These are phyloP conservation scores for Fusarium mangiferae DNA, from an alignment of 2,329 filamentous ascomycete species.

Conservation along the genomic window DNA sequence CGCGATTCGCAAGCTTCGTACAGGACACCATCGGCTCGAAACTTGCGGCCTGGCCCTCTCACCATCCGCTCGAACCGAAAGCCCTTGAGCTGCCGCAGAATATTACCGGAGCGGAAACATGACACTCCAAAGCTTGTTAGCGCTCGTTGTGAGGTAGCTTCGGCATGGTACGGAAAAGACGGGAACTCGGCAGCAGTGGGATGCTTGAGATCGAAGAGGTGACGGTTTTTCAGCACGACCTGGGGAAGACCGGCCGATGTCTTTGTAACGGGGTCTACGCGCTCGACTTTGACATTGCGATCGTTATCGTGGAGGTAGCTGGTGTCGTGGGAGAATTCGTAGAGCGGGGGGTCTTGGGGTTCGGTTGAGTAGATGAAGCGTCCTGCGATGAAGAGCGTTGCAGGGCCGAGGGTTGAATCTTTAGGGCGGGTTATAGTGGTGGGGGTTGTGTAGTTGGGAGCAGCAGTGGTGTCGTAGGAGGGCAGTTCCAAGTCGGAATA, in stretches of 20 bases:
- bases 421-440: slow-evolving; percentile 9
- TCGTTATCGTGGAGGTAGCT: slow-evolving; percentile 48
- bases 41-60: slow-evolving; percentile 37
- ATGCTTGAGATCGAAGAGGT: slow-evolving; percentile 51
- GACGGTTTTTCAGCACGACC: slow-evolving; percentile 44
- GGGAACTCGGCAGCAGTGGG: slow-evolving; percentile 43
- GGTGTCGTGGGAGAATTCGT: slow-evolving; percentile 51
- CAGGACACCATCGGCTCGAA: slow-evolving; percentile 39
- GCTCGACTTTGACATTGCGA: slow-evolving; percentile 45
- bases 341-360: slow-evolving; percentile 45
- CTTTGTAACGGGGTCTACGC: slow-evolving; percentile 46
- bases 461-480: slow-evolving; percentile 37
- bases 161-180: slow-evolving; percentile 48
- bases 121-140: slow-evolving; percentile 46
- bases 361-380: slow-evolving; percentile 49
- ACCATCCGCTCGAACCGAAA: slow-evolving; percentile 47
- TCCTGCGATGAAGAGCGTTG: slow-evolving; percentile 48
- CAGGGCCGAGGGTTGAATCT: slow-evolving; percentile 41
- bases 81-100: slow-evolving; percentile 39
- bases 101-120: slow-evolving; percentile 36
- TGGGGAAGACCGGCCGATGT: slow-evolving; percentile 38
- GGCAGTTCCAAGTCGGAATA: slow-evolving; percentile 30
- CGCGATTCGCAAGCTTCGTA: slow-evolving; percentile 45
- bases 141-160: slow-evolving; percentile 44
- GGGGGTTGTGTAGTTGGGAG: slow-evolving; percentile 2